Base-by-base conservation (phyloP, 2,329 filamentous ascomycete genomes). In the Xylaria sp. region DNA sequence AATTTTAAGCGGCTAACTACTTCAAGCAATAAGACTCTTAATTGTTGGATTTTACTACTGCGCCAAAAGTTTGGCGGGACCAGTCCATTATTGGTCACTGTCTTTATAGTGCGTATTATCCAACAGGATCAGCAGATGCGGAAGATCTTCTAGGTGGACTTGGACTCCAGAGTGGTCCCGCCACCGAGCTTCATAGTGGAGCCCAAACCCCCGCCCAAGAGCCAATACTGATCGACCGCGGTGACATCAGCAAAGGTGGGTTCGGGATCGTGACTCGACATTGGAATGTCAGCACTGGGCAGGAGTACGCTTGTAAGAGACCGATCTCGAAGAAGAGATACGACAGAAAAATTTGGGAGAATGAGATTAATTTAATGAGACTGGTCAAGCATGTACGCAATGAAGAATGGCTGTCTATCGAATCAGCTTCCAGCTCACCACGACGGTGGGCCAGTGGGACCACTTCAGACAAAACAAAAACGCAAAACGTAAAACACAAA, bases 261-360 rank as follows among this genome's bases (percentile, higher is more conserved):
- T 64, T 42, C 18, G 62, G 62, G 18, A 9, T 8, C 3, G 53
- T 64, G 6, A 21, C 0, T 27, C 44, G 21, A 6, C n/a, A 42
- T 27, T 59, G 62, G 62, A 29, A 64, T 51, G 62, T 59, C 3
- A 64, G 62, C 25, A 59, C 53, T 2, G 62, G 62, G n/a, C 37
- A 40, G n/a, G 53, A 58, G 21, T 57, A 50, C 18, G 62, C 54
- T 5, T 21, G n/a, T 29, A 65, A 65, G 23, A 1, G 29, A 50
- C 61, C 61, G n/a, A 37, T 48, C 6, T n/a, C n/a, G n/a, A 9
- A 8, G 9, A 16, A 3, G 12, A 18, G 12, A 12, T 25, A 27
- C 16, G 16, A 37, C 4, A 40, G 10, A 8, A 5, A 6, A 8
- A 10, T 2, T 9, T 62, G 48, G 60, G 8, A 27, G 9, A 53